These are phyloP conservation scores for Nakaseomyces uthaithaninus DNA, from an alignment of 1,139 yeast genomes.

Conservation along the genomic window DNA sequence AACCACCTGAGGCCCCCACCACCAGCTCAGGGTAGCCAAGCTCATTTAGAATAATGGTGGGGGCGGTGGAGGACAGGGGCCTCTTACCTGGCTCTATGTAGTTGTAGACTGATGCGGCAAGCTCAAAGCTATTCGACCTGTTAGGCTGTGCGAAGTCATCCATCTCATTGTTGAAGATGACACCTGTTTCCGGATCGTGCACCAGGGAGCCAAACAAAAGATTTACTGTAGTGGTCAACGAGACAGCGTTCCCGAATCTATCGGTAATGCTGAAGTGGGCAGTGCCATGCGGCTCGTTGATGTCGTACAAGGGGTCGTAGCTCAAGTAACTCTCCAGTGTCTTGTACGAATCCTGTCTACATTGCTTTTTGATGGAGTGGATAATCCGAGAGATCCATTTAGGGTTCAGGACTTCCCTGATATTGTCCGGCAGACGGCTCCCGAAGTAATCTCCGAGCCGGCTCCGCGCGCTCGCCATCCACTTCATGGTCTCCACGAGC, in stretches of 20 bases:
- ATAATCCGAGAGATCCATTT: slow-evolving; percentile 53
- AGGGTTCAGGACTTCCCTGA: slow-evolving; percentile 33
- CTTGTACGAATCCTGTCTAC: slow-evolving; percentile 15
- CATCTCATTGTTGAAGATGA: slow-evolving; percentile 84
- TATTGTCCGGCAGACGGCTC: slow-evolving; percentile 25
- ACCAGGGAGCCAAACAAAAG: slow-evolving; percentile 73
- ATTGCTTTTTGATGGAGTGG: slow-evolving; percentile 35
- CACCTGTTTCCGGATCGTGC: slow-evolving; percentile 74
- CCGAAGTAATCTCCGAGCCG: slow-evolving; percentile 62
- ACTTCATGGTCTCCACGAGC: slow-evolving; percentile 79
- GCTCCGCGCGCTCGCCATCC: slow-evolving; percentile 82
- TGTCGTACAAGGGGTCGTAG: slow-evolving; percentile 71
- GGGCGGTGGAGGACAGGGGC: slow-evolving; percentile 79
- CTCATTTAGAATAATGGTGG: slow-evolving; percentile 56
- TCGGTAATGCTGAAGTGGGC: slow-evolving; percentile 79
- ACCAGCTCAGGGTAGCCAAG: slow-evolving; percentile 50
- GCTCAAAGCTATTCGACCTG: slow-evolving; percentile 63
- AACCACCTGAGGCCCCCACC: slow-evolving; percentile 93
- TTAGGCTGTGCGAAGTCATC: slow-evolving; percentile 85
- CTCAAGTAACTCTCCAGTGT: slow-evolving; percentile 61
- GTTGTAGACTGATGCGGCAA: slow-evolving; percentile 74
- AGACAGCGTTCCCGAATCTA: slow-evolving; percentile 58
- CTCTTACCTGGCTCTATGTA: slow-evolving; percentile 67
- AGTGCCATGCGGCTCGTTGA: slow-evolving; percentile 77
- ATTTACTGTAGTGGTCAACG: slow-evolving; percentile 88